phyloP scores from a whole-genome alignment of 73 alveolate genomes.

The Tetrahymena thermophila region DNA sequence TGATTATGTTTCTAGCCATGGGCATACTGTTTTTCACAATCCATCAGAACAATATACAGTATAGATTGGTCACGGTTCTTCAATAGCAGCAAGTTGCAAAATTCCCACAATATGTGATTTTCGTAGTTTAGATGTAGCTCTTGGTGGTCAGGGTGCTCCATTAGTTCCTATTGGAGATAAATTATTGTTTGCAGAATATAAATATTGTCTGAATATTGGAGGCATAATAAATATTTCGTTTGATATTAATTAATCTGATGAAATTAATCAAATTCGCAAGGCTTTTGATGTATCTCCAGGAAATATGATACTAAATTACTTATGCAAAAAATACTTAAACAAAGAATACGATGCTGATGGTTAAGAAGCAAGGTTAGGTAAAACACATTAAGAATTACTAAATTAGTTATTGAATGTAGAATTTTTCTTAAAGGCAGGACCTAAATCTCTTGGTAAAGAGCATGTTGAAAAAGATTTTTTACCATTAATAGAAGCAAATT shows the following conservation, averaged over 20 bases:
- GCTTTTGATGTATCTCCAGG: conserved; percentile 35
- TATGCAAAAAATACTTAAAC: not conserved
- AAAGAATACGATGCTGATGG: conserved; percentile 17
- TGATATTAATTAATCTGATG: not conserved
- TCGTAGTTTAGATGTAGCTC: conserved; percentile 21
- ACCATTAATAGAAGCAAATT: not conserved
- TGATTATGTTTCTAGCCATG: conserved; percentile 22
- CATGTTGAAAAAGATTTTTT: not conserved
- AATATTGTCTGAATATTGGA: conserved; percentile 27
- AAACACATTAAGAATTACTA: not conserved
- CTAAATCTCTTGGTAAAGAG: conserved; percentile 25
- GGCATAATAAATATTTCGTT: conserved; percentile 25
- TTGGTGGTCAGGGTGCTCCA: conserved; percentile 37
- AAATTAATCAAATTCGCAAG: not conserved
- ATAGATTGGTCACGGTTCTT: conserved; percentile 13
- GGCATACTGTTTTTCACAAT: conserved; percentile 28
- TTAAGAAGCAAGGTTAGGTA: not conserved
- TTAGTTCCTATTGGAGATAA: conserved; percentile 30
- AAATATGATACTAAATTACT: conserved; percentile 11
- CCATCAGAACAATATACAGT: conserved; percentile 13
- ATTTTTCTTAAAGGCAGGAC: not conserved
- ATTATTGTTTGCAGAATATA: conserved; percentile 4
- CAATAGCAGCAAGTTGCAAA: not conserved
- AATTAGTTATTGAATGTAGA: not conserved
- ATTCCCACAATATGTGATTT: conserved; percentile 4